A percentile compares a stretch with the other conserved stretches of the same genome.
Evolutionary conservation across 768 basidiomycete species (phyloP).

Genomic region (Leccinum aurantiacum): DNA sequence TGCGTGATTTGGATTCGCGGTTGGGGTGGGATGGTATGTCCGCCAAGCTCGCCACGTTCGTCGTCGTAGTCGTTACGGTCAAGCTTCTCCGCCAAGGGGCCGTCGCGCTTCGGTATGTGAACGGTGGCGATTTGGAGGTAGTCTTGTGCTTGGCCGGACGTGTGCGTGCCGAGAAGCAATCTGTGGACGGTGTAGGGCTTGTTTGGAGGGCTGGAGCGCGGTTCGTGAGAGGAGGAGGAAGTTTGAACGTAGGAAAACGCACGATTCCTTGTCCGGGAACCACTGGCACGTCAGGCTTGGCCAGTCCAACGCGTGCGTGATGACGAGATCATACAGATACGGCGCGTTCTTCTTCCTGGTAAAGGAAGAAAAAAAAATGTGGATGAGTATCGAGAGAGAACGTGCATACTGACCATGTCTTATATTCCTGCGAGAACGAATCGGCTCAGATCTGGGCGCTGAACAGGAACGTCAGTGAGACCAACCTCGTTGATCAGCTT

Average conservation of each 20-base stretch:
- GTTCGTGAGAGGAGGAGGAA: not conserved
- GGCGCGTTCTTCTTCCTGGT: constrained; percentile 95
- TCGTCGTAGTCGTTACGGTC: constrained; percentile 84
- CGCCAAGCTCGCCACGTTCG: constrained; percentile 92
- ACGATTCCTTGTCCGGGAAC: constrained; percentile 98
- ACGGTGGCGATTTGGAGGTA: constrained; percentile 95
- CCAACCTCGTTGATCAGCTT: constrained; percentile 84
- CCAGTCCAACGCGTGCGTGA: constrained; percentile 98
- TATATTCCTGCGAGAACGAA: constrained; percentile 62
- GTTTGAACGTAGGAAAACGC: constrained; percentile 31
- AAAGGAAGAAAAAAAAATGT: not conserved
- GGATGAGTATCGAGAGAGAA: not conserved
- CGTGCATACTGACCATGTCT: constrained; percentile 62
- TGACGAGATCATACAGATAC: constrained; percentile 95
- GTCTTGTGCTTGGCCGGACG: constrained; percentile 91
- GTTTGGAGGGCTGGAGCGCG: constrained; percentile 65
- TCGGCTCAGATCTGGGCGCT: constrained; percentile 10
- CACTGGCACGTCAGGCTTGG: constrained; percentile 97
- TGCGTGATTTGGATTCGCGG: constrained; percentile 90
- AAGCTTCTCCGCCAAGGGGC: constrained; percentile 70
- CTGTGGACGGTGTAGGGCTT: constrained; percentile 96
- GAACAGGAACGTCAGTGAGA: constrained; percentile 9
- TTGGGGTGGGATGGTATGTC: constrained; percentile 79
- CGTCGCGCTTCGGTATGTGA: constrained; percentile 83
- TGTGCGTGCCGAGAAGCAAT: constrained; percentile 95